These are phyloP conservation scores for Rasamsonia emersonii DNA, from an alignment of 2,329 filamentous ascomycete genomes.

Conservation along the genomic window DNA sequence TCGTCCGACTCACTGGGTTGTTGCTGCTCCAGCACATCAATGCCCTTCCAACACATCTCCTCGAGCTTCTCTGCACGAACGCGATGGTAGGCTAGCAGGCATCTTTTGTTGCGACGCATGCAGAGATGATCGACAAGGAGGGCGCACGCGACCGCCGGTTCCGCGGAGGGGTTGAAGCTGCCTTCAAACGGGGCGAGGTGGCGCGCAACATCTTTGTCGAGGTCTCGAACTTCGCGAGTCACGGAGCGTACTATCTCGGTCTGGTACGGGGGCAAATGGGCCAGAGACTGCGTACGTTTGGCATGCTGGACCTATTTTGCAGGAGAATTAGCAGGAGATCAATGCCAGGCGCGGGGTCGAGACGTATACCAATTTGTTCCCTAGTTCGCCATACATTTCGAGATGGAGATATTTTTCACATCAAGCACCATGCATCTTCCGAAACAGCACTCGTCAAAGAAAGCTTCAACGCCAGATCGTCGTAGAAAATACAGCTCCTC, in stretches of 20 bases:
- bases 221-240: constrained; percentile 83
- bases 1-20: constrained; percentile 38
- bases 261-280: constrained; percentile 83
- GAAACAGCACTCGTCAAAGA: no score
- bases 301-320: constrained; percentile 82
- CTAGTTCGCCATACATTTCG: constrained; percentile 77
- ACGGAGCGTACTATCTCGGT: constrained; percentile 82
- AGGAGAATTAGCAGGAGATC: constrained; percentile 1
- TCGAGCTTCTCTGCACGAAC: constrained; percentile 87
- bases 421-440: background rate
- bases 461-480: no score
- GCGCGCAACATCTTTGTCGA: constrained; percentile 74
- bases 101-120: constrained; percentile 94
- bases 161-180: constrained; percentile 72
- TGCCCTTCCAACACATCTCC: constrained; percentile 84
- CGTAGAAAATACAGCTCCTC: no score
- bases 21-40: constrained; percentile 65
- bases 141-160: constrained; percentile 78
- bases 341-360: background rate
- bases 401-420: background rate
- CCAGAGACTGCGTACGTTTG: constrained; percentile 82
- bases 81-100: constrained; percentile 86
- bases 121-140: constrained; percentile 88
- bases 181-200: constrained; percentile 76
- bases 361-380: constrained; percentile 67